Base-by-base conservation (phyloP, 306 rosid species). In the Albizia julibrissin region DNA sequence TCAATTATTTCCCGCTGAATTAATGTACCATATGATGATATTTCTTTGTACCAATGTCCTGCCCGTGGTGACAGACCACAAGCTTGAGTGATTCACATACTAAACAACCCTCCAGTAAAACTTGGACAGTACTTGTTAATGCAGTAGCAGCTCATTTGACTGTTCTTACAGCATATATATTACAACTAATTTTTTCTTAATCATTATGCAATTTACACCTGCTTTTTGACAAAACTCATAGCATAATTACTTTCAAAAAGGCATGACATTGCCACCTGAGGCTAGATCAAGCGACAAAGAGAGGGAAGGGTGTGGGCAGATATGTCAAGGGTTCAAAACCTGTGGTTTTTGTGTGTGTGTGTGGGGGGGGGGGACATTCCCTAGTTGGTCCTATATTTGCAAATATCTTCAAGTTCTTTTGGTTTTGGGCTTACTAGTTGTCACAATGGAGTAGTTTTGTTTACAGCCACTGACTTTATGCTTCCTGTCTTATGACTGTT, bases 371-470 rank as follows among this genome's bases (percentile, higher is more conserved):
- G 2, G 0, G 46, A 5, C 54, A 40, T n/a, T 69, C 54, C 75
- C 54, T 19, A 68, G 8, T 12, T 15, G 33, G 12, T 70, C 21
- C 14, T 42, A 56, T 52, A 62, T 33, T 22, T 54, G 43, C 31
- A 24, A 16, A 44, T 31, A 29, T 26, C 43, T 12, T 31, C 31
- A 40, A 71, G 37, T 69, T 75, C 76, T 64, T 47, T 75, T 76
- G 26, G 42, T 72, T 39, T 27, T 58, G 69, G 67, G 70, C 73
- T 73, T 31, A 46, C 70, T 67, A 71, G 71, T 27, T 86, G 50
- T 69, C 27, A 66, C 40, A 50, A 64, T 76, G 69, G 16, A 34
- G 61, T 59, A 59, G 15, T 44, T 78, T 79, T 40, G 15, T 80
- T 71, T 58, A 42, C 49, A 14, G 71, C 47, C 44, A 67, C 80